Percentiles rank a stretch among this genome's conserved stretches.
Evolutionary conservation across 2,329 filamentous ascomycete genomes (phyloP).

Genomic region (Penicillium paneum): DNA sequence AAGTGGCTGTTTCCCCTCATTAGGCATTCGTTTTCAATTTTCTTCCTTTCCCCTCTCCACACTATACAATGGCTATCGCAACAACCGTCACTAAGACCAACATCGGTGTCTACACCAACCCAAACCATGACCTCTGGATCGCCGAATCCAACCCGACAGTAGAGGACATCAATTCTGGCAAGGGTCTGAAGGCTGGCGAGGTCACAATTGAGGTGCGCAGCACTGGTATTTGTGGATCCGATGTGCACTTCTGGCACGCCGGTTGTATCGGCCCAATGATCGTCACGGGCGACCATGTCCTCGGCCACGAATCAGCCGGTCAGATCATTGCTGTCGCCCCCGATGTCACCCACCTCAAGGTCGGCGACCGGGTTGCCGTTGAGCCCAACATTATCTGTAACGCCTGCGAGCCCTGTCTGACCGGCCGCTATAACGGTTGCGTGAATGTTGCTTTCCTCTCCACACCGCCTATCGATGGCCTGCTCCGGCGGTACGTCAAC

Average conservation of each 20-base stretch:
- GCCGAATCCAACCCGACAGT: conserved; percentile 71
- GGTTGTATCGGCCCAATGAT: conserved; percentile 97
- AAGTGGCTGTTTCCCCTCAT: conserved; percentile 13
- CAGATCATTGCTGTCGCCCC: conserved; percentile 69
- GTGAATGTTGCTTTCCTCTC: conserved; percentile 81
- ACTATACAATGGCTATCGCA: conserved; percentile 29
- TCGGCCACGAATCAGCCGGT: conserved; percentile 87
- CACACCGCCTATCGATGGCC: conserved; percentile 82
- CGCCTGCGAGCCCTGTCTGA: conserved; percentile 84
- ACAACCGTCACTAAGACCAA: conserved; percentile 67
- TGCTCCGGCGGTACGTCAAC: conserved; percentile 89
- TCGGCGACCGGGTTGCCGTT: conserved; percentile 87
- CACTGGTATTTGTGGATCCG: conserved; percentile 94
- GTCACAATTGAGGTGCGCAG: conserved; percentile 87
- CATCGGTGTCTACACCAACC: conserved; percentile 95
- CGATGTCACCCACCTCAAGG: conserved; percentile 71
- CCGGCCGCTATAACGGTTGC: conserved; percentile 93
- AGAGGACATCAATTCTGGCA: conserved; percentile 67
- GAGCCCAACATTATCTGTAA: conserved; percentile 94
- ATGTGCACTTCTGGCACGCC: conserved; percentile 96
- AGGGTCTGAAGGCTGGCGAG: conserved; percentile 72
- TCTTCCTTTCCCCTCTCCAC: conserved; percentile 2
- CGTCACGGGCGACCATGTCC: conserved; percentile 80
- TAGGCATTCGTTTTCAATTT: conserved; percentile 8
- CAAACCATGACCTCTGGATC: conserved; percentile 86